Percentiles rank a stretch among this genome's conserved stretches.
phyloP scores from a whole-genome alignment of 805 yeast genomes.

The Nakazawaea holstii region DNA sequence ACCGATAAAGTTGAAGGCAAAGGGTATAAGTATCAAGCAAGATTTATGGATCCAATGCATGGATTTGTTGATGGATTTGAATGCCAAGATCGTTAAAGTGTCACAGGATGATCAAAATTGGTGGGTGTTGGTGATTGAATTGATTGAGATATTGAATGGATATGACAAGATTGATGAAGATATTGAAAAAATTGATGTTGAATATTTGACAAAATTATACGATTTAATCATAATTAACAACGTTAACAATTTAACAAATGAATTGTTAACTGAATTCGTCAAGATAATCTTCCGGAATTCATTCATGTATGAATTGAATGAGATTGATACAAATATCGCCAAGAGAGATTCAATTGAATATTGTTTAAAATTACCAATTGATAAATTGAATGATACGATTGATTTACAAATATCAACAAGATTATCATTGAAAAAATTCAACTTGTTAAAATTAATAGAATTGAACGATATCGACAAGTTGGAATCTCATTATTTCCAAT shows the following conservation, averaged over 20 bases:
- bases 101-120: slow-evolving; percentile 16
- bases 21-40: slow-evolving; percentile 24
- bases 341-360: background rate
- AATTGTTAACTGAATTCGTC: slow-evolving; percentile 37
- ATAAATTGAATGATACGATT: background rate
- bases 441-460: background rate
- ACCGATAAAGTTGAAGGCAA: slow-evolving; percentile 38
- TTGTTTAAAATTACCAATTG: slow-evolving; percentile 10
- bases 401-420: background rate
- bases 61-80: slow-evolving; percentile 30
- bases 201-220: slow-evolving; percentile 38
- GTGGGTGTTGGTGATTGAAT: slow-evolving; percentile 38
- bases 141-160: slow-evolving; percentile 36
- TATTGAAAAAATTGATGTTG: slow-evolving; percentile 40
- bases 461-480: background rate
- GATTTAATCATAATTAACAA: slow-evolving; percentile 35
- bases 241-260: slow-evolving; percentile 23
- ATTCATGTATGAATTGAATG: slow-evolving; percentile 53
- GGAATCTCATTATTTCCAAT: background rate
- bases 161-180: slow-evolving; percentile 21
- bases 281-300: slow-evolving; percentile 53
- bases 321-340: slow-evolving; percentile 34
- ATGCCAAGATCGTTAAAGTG: slow-evolving; percentile 25
- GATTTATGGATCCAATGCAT: slow-evolving; percentile 56
- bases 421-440: background rate